phyloP scores from a whole-genome alignment of 2,329 filamentous ascomycete genomes.

The Emergomyces africanus region DNA sequence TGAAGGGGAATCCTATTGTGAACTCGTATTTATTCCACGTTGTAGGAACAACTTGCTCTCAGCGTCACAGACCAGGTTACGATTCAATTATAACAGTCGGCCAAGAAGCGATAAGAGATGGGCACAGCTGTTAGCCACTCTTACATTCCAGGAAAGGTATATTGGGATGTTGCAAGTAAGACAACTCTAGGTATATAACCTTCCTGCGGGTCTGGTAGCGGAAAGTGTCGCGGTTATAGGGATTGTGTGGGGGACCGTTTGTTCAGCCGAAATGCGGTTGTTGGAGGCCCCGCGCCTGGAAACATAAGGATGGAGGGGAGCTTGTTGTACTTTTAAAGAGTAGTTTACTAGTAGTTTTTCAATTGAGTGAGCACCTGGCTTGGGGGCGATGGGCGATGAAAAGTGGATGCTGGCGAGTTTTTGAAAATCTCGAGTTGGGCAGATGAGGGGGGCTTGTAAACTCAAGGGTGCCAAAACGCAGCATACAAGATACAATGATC shows the following conservation, averaged over 20 bases:
- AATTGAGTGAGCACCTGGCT: not conserved
- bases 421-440: not conserved
- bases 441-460: not conserved
- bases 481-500: not conserved
- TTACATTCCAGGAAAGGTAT: not conserved
- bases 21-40: not conserved
- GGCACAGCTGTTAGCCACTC: not conserved
- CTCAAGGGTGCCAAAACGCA: not conserved
- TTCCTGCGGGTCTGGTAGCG: not conserved
- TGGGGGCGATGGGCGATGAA: not conserved
- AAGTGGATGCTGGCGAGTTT: not conserved
- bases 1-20: not conserved
- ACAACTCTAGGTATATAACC: not conserved
- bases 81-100: not conserved
- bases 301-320: not conserved
- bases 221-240: not conserved
- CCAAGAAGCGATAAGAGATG: not conserved
- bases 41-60: not conserved
- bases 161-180: not conserved
- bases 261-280: not conserved
- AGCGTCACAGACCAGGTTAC: not conserved
- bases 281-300: not conserved
- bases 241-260: not conserved
- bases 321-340: not conserved
- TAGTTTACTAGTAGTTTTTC: too few relatives aligned